These are phyloP conservation scores for Penicillium antarcticum DNA, from an alignment of 495 filamentous ascomycete genomes.

Conservation along the genomic window DNA sequence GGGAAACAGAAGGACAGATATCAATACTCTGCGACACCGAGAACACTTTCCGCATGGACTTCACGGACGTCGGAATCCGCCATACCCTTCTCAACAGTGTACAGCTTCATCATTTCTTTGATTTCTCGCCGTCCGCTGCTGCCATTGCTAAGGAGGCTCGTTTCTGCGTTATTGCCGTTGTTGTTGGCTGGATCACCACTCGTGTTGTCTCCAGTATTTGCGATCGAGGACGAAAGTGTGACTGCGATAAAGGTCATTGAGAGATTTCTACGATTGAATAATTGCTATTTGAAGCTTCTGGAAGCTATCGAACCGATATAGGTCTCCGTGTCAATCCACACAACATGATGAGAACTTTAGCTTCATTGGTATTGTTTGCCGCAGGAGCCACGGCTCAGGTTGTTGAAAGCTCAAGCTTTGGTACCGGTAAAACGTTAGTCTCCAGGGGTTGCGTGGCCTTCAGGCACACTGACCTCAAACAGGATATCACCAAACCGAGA, in stretches of 20 bases:
- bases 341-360: slow-evolving; percentile 40
- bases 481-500: slow-evolving; percentile 56
- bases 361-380: slow-evolving; percentile 46
- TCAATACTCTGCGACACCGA: slow-evolving; percentile 8
- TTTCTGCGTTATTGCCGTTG: slow-evolving; percentile 46
- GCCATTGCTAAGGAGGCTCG: slow-evolving; percentile 44
- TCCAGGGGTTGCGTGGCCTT: not conserved
- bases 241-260: slow-evolving; percentile 20
- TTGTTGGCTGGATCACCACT: slow-evolving; percentile 47
- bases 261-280: slow-evolving; percentile 3
- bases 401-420: slow-evolving; percentile 72
- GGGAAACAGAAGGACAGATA: slow-evolving; percentile 22
- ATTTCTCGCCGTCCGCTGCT: slow-evolving; percentile 44
- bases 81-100: slow-evolving; percentile 46
- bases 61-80: slow-evolving; percentile 49
- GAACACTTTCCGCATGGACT: slow-evolving; percentile 37
- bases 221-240: slow-evolving; percentile 32
- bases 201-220: slow-evolving; percentile 42
- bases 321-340: slow-evolving; percentile 11
- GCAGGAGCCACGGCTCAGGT: slow-evolving; percentile 58
- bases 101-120: slow-evolving; percentile 43
- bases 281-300: not conserved
- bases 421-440: slow-evolving; percentile 61
- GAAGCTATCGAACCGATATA: not conserved
- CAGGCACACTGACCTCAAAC: slow-evolving; percentile 19